Conservation (phyloP, 2,329 filamentous ascomycete species). For the Dothidotthia symphoricarpi region DNA sequence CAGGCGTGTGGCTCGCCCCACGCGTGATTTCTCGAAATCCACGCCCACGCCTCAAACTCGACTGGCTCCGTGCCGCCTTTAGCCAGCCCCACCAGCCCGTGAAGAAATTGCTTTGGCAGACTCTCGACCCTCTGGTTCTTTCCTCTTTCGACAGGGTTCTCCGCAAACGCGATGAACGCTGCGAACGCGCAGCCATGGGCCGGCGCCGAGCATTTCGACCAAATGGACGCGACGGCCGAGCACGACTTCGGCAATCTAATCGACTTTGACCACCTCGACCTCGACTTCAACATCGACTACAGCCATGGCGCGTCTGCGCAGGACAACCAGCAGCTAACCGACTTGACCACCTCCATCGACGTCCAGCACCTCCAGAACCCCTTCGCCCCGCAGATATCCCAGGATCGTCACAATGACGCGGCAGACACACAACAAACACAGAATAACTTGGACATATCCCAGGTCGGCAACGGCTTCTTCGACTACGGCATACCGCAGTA, state of each 20-base stretch:
- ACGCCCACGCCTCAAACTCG: not conserved
- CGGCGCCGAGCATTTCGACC: constrained; percentile 39
- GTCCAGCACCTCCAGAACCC: constrained; percentile 35
- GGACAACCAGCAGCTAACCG: constrained; percentile 29
- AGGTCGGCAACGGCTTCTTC: constrained; percentile 31
- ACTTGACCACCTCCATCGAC: constrained; percentile 35
- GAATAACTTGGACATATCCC: constrained; percentile 16
- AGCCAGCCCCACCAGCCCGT: constrained; percentile 6
- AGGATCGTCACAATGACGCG: constrained; percentile 25
- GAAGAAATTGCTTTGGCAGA: constrained; percentile 7
- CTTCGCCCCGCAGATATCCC: constrained; percentile 28
- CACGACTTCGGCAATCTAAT: constrained; percentile 46
- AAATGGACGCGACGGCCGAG: constrained; percentile 44
- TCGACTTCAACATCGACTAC: constrained; percentile 33
- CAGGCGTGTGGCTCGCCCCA: no score
- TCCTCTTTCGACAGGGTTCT: constrained; percentile 9
- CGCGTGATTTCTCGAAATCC: no score
- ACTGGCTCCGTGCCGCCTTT: no score
- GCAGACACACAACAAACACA: constrained; percentile 16
- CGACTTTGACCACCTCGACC: constrained; percentile 35
- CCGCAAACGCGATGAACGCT: constrained; percentile 35
- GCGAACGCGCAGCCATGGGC: constrained; percentile 40
- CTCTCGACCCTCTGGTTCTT: constrained; percentile 4
- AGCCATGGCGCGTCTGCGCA: constrained; percentile 17
- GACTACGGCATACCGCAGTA: constrained; percentile 36